A percentile compares a stretch with the other conserved stretches of the same genome.
phyloP scores from a whole-genome alignment of 352 stramenopile species.

The Blastocystis sp. region DNA sequence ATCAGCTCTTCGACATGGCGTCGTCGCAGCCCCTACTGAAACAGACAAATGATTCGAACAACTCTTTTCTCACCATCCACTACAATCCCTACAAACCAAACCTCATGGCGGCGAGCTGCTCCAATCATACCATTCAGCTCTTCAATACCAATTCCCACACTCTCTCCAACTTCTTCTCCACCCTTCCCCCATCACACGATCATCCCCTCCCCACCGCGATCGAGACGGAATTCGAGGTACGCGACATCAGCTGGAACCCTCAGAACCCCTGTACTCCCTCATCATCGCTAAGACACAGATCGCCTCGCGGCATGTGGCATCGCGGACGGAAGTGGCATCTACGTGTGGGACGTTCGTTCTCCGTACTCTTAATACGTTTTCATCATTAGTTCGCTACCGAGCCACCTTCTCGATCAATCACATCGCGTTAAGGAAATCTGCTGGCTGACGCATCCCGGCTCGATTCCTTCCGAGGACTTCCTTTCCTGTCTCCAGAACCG shows the following conservation, averaged over 20 bases:
- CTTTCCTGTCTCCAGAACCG: neutral
- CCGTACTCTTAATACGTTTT: neutral
- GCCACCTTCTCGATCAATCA: neutral
- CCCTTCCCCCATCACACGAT: neutral
- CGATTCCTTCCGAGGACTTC: neutral
- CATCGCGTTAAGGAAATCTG: slow-evolving; percentile 27
- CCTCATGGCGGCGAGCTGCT: neutral
- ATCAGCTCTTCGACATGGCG: slow-evolving; percentile 21
- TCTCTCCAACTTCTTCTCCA: neutral
- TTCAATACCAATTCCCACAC: neutral
- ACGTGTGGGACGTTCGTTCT: slow-evolving; percentile 36
- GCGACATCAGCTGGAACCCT: slow-evolving; percentile 8
- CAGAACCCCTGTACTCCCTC: neutral
- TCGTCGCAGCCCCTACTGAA: neutral
- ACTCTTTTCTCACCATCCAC: neutral
- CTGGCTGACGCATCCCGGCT: slow-evolving; percentile 38
- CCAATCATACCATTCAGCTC: slow-evolving; percentile 26
- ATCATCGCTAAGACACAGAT: neutral
- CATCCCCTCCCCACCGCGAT: neutral
- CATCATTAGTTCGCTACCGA: neutral
- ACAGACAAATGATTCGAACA: neutral
- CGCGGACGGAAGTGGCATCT: neutral
- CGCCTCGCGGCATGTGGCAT: neutral
- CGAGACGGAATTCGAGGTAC: slow-evolving; percentile 28
- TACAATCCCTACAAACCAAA: slow-evolving; percentile 42